Evolutionary conservation across 2,329 filamentous ascomycete species (phyloP).

Genomic region (Scorias spongiosa): DNA sequence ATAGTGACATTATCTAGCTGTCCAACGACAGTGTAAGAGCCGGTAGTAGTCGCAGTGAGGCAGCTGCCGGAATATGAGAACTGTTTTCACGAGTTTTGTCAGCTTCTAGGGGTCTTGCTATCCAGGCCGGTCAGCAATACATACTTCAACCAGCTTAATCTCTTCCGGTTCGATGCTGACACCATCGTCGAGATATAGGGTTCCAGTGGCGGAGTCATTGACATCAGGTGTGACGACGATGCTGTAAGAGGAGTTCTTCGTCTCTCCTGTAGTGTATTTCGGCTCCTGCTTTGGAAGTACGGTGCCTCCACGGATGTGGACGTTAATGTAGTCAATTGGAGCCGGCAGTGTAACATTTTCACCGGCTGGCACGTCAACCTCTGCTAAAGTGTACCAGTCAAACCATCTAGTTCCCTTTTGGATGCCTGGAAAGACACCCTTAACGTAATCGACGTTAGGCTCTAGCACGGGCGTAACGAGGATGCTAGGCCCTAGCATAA

Average conservation of each 20-base stretch:
- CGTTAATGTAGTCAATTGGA: constrained; percentile 13
- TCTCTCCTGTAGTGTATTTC: constrained; percentile 8
- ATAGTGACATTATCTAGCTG: constrained; percentile 17
- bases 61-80: constrained; percentile 9
- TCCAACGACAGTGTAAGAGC: constrained; percentile 8
- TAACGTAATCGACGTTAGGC: constrained; percentile 43
- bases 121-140: no score
- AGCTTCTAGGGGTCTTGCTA: no score
- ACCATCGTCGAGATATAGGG: constrained; percentile 60
- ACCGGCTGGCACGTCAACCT: constrained; percentile 32
- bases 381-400: constrained; percentile 55
- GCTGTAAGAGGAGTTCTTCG: constrained; percentile 6
- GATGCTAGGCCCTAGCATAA: constrained; percentile 49
- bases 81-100: no score
- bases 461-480: constrained; percentile 51
- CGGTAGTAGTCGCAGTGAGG: constrained; percentile 9
- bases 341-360: constrained; percentile 14
- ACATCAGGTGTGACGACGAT: constrained; percentile 10
- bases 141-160: constrained; percentile 36
- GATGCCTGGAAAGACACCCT: constrained; percentile 54
- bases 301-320: constrained; percentile 11
- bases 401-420: constrained; percentile 49
- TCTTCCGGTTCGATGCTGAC: constrained; percentile 45
- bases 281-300: constrained; percentile 11
- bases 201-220: constrained; percentile 40